phyloP scores from a whole-genome alignment of 139 green algal genomes.

The Volvox africanus region DNA sequence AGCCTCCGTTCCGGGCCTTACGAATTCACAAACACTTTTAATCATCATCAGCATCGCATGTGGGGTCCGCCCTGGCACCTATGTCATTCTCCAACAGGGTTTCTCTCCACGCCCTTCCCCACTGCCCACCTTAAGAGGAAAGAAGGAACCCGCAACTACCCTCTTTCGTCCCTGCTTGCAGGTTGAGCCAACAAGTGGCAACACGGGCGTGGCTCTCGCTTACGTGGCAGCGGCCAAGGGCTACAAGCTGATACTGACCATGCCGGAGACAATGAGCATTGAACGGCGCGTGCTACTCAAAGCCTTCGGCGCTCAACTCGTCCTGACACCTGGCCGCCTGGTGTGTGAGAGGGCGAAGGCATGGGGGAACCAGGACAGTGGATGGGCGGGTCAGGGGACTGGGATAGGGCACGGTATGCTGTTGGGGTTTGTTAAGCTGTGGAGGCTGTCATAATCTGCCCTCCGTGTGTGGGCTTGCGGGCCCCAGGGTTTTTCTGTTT shows the following conservation, averaged over 20 bases:
- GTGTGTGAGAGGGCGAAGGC: slow-evolving; percentile 28
- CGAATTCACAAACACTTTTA: too few relatives aligned
- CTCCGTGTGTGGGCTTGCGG: too few relatives aligned
- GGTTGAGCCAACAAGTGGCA: slow-evolving; percentile 94
- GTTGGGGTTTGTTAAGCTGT: not conserved
- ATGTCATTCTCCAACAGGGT: too few relatives aligned
- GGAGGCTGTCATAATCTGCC: too few relatives aligned
- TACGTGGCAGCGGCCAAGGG: slow-evolving; percentile 94
- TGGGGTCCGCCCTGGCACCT: too few relatives aligned
- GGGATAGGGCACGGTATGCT: not conserved
- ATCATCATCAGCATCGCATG: too few relatives aligned
- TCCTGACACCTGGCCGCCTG: slow-evolving; percentile 77
- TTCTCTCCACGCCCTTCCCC: too few relatives aligned
- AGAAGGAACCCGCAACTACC: not conserved
- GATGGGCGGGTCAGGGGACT: too few relatives aligned
- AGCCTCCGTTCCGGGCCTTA: too few relatives aligned
- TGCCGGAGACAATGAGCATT: slow-evolving; percentile 95
- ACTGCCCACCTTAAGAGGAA: too few relatives aligned
- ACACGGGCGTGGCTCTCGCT: slow-evolving; percentile 94
- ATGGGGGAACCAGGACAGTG: not conserved
- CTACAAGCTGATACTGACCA: slow-evolving; percentile 97
- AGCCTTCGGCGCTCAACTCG: slow-evolving; percentile 78
- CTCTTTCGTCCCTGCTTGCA: not conserved
- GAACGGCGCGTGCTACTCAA: slow-evolving; percentile 92
- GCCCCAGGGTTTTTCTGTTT: too few relatives aligned